Base-by-base conservation (phyloP, 2,329 filamentous ascomycete genomes). In the Coniochaeta ligniaria region DNA sequence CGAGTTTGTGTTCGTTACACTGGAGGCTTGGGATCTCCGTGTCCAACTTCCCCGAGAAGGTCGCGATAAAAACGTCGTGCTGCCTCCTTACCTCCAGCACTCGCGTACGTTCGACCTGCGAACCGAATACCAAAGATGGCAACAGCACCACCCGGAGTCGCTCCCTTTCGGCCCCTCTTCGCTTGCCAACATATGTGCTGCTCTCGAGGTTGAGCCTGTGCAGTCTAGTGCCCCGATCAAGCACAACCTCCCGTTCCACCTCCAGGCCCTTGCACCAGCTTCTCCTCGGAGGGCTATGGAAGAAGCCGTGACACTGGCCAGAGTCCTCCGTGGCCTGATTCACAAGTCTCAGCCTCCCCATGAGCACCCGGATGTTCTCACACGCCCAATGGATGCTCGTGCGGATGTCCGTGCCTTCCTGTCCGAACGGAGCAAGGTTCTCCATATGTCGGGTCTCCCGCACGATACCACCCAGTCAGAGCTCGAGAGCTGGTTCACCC, bases 381-480 rank as follows among this genome's bases (percentile, higher is more conserved):
- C 91, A 58, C 87, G 94, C 62, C 95, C 95, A 54, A 96, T 98
- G 89, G 95, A 99, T 78, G 95, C 95, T 62, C 86, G 93, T 68
- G 95, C 95, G 63, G 95, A 99, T 75, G 95, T 99, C 52, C 87
- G 95, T 67, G 95, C 95, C 59, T 99, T 99, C 78, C 80, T 99
- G 61, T 92, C 92, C 2, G 95, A 99, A 78, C 87, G 95, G 63
- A 97, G 93, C 81, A 99, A 99, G 78, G 94, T 99, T 43, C 85
- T 99, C 60, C 95, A 99, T 76, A 94, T 99, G 88, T 96, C 93
- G 70, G 95, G 95, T 57, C 83, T 99, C 59, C 95, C 95, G 52
- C 95, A 99, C 73, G 95, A 99, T 70, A 99, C 95, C 38, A 99
- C 95, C 1, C 95, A 99, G 78, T 98, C 94, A 3, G 95, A 99